phyloP scores from a whole-genome alignment of 495 filamentous ascomycete genomes.

The Melanomma pulvis-pyrius region DNA sequence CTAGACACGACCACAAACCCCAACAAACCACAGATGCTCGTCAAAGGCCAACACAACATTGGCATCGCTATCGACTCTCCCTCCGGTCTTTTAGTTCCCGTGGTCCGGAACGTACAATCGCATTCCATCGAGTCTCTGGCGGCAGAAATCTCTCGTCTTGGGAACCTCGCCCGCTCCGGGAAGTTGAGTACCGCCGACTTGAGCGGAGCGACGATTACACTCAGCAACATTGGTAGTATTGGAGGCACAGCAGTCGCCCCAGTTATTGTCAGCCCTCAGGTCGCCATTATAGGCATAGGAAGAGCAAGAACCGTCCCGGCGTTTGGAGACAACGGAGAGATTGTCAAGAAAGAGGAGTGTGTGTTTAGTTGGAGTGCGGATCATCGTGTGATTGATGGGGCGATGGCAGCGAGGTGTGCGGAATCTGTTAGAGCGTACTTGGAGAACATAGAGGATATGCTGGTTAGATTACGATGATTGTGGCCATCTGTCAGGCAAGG shows the following conservation, averaged over 20 bases:
- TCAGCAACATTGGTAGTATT: constrained; percentile 97
- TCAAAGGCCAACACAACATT: constrained; percentile 87
- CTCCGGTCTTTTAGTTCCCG: constrained; percentile 87
- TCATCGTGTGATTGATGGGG: constrained; percentile 92
- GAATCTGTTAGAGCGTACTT: constrained; percentile 73
- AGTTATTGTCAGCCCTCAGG: constrained; percentile 84
- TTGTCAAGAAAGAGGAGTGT: constrained; percentile 67
- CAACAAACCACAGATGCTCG: constrained; percentile 66
- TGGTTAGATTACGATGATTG: constrained; percentile 50
- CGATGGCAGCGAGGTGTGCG: constrained; percentile 87
- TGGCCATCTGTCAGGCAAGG: neutral
- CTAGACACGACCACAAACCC: constrained; percentile 63
- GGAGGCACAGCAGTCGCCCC: constrained; percentile 90
- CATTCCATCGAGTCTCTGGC: constrained; percentile 77
- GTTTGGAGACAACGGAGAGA: constrained; percentile 58
- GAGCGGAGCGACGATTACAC: constrained; percentile 85
- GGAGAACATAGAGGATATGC: constrained; percentile 83
- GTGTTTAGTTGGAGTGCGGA: constrained; percentile 98
- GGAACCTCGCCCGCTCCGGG: constrained; percentile 67
- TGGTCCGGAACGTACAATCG: constrained; percentile 79
- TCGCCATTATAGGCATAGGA: constrained; percentile 90
- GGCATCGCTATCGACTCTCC: constrained; percentile 97
- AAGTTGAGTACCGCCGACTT: constrained; percentile 78
- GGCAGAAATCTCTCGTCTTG: constrained; percentile 72
- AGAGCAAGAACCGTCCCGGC: constrained; percentile 71